These are phyloP conservation scores for Vanderwaltozyma yarrowii DNA, from an alignment of 805 yeast genomes.

Conservation along the genomic window DNA sequence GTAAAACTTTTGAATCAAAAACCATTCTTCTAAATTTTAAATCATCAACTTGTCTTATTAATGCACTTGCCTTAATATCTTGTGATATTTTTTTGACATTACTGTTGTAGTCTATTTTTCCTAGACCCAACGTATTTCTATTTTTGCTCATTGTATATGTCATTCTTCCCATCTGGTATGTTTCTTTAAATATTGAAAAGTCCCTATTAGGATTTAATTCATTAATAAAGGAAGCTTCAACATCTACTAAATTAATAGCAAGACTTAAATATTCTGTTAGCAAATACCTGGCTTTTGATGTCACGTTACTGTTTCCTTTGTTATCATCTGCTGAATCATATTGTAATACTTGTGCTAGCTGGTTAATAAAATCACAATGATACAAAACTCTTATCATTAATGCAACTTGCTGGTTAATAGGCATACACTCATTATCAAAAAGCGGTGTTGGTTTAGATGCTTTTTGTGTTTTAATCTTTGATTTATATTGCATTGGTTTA, in stretches of 20 bases:
- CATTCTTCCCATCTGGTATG: conserved; percentile 39
- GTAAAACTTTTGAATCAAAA: conserved; percentile 56
- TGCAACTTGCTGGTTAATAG: conserved; percentile 58
- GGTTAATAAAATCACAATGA: conserved; percentile 42
- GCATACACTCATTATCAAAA: conserved; percentile 33
- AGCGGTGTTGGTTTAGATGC: conserved; percentile 16
- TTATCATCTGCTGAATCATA: conserved; percentile 14
- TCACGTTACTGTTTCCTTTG: conserved; percentile 31
- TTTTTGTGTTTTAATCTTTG: conserved; percentile 4
- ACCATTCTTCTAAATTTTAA: conserved; percentile 55
- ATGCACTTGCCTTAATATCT: conserved; percentile 15
- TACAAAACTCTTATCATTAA: conserved; percentile 47
- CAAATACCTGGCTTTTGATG: conserved; percentile 51
- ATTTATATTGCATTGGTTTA: conserved; percentile 40
- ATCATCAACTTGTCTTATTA: conserved; percentile 43
- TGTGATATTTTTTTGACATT: conserved; percentile 17
- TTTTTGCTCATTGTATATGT: conserved; percentile 32
- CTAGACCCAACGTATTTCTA: conserved; percentile 29
- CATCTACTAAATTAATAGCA: conserved; percentile 39
- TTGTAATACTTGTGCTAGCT: conserved; percentile 28
- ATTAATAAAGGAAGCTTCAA: conserved; percentile 2
- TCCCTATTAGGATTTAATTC: not conserved
- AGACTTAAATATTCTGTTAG: conserved; percentile 51
- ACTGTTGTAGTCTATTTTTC: conserved; percentile 16
- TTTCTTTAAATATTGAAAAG: conserved; percentile 1